Evolutionary conservation across 768 basidiomycete species (phyloP), one percentile per base, ranked within the genome.

Genomic region (Trametes elegans): DNA sequence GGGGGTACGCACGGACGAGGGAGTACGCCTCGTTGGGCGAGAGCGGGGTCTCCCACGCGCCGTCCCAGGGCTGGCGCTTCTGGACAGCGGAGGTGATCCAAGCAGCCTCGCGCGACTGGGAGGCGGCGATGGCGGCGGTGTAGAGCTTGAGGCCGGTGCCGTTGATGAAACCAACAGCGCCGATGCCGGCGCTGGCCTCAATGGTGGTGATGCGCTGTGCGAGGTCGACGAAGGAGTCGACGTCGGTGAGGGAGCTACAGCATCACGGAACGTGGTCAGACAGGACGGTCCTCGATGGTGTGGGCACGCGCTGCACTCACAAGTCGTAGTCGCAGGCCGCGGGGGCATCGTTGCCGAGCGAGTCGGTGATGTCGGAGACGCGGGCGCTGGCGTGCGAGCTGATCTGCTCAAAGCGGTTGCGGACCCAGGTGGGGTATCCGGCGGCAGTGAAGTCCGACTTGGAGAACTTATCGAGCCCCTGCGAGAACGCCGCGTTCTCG

Each of bases 111-210:
- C 80, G 73, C 48, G 79, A 73, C 67, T 84, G 81, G 42, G 74
- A 74, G 24, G 77, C 74, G n/a, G 88, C 72, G 61, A 89, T 86
- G 21, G 63, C 54, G 57, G 59, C 36, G 7, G 44, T 14, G 42
- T 26, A 27, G 44, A 47, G 21, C 3, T 32, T 5, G 23, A 42
- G 26, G 36, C 26, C 70, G 68, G 76, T 61, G 55, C 71, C 65
- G 35, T 62, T 45, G 57, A 82, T 66, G 61, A 69, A 71, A 10
- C 71, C 70, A 3, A 79, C 70, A 2, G 79, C 79, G 18, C 87
- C 87, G 52, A 79, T 74, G 64, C 83, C 87, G 8, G 83, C 83
- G 11, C 79, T 75, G 3, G 77, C 73, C 9, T 74, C 74, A 38
- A 87, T 77, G 26, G 75, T 72, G 69, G 84, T 82, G 41, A 84